These are phyloP conservation scores for Gypsophila paniculata DNA, from an alignment of 179 eudicot species.

Conservation along the genomic window DNA sequence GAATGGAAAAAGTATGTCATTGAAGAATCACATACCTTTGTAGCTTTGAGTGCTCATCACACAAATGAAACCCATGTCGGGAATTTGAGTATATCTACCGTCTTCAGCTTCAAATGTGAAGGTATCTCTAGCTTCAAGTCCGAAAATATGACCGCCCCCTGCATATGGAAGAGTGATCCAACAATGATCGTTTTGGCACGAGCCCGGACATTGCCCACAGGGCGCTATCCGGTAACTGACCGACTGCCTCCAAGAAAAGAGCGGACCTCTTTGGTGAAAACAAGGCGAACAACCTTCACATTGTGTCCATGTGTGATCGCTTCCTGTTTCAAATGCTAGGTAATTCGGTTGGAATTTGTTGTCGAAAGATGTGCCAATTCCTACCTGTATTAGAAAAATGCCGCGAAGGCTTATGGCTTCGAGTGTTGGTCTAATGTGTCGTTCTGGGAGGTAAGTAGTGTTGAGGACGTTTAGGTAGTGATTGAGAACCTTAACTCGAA, in stretches of 20 bases:
- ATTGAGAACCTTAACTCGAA: not conserved
- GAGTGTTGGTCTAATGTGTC: not conserved
- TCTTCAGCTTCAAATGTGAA: not conserved
- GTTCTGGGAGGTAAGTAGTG: not conserved
- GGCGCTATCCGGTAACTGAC: not conserved
- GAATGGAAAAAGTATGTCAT: no score
- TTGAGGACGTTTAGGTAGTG: not conserved
- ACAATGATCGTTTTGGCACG: not conserved
- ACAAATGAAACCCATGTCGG: not conserved
- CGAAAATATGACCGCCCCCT: not conserved
- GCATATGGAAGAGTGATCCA: not conserved
- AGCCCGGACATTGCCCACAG: not conserved
- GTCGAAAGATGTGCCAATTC: constrained; percentile 11
- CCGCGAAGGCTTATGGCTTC: not conserved
- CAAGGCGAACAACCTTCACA: constrained; percentile 10
- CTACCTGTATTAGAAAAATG: not conserved
- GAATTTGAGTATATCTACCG: not conserved
- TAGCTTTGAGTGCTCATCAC: not conserved
- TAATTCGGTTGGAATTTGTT: not conserved
- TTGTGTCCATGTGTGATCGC: constrained; percentile 15
- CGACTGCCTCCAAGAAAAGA: not conserved
- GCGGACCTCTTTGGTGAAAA: constrained; percentile 10
- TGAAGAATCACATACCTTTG: not conserved
- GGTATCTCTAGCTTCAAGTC: not conserved
- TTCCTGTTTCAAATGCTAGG: constrained; percentile 5